A percentile compares a stretch with the other conserved stretches of the same genome.
Evolutionary conservation across 768 basidiomycete species (phyloP).

Genomic region (Suillus placidus): DNA sequence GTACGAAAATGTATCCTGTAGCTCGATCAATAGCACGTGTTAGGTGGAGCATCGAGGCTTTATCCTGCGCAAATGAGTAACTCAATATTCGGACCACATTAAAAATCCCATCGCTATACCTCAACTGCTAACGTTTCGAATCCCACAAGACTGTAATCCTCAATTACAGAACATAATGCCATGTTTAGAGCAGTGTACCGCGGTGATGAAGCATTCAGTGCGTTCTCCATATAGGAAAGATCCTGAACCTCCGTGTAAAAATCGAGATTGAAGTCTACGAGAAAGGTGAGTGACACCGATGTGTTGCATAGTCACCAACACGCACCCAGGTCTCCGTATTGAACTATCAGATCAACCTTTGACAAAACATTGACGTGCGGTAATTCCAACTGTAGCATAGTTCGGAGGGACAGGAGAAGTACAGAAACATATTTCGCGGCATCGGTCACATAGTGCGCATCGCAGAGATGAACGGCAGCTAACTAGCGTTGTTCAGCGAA

Average conservation of each 20-base stretch:
- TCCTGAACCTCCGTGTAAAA: constrained; percentile 99
- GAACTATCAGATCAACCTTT: constrained; percentile 88
- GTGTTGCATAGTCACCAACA: constrained; percentile 7
- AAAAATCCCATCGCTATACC: constrained; percentile 44
- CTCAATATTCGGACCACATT: not conserved
- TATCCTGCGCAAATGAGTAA: constrained; percentile 61
- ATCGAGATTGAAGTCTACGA: constrained; percentile 90
- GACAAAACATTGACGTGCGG: constrained; percentile 97
- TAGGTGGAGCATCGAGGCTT: constrained; percentile 90
- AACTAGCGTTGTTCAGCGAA: constrained; percentile 51
- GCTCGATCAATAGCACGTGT: constrained; percentile 85
- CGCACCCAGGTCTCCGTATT: constrained; percentile 90
- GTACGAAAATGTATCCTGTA: constrained; percentile 89
- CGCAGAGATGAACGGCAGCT: constrained; percentile 92
- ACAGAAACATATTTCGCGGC: constrained; percentile 94
- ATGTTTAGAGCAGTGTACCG: constrained; percentile 81
- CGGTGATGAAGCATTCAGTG: constrained; percentile 64
- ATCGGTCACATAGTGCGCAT: constrained; percentile 97
- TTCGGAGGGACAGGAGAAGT: constrained; percentile 85
- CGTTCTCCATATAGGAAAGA: constrained; percentile 81
- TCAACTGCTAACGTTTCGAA: constrained; percentile 98
- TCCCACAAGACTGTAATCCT: constrained; percentile 90
- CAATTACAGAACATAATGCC: constrained; percentile 89
- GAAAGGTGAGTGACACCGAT: not conserved
- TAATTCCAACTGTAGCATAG: constrained; percentile 98